A percentile compares a stretch with the other conserved stretches of the same genome.
These are phyloP conservation scores for Pythium myriotylum DNA, from an alignment of 352 stramenopile species.

Conservation along the genomic window DNA sequence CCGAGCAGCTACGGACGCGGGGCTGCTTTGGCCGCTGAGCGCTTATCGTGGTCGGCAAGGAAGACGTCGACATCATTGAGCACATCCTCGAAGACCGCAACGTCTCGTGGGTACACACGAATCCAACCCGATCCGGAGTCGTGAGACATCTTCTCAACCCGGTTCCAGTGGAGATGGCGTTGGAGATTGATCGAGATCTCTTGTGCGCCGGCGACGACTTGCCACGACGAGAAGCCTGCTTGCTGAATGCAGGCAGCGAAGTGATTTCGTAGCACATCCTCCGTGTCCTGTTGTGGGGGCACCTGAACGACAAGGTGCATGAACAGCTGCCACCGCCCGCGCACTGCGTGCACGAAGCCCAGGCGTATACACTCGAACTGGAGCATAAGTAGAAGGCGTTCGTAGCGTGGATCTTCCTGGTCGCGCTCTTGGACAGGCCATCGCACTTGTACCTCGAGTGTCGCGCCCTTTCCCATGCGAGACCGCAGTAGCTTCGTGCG, in stretches of 20 bases:
- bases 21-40: conserved; percentile 26
- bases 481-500: conserved; percentile 80
- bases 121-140: conserved; percentile 86
- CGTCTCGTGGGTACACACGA: conserved; percentile 80
- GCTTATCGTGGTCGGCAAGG: conserved; percentile 53
- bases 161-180: conserved; percentile 87
- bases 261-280: conserved; percentile 58
- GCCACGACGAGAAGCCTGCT: conserved; percentile 83
- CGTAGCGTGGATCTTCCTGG: conserved; percentile 87
- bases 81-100: conserved; percentile 78
- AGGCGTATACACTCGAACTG: conserved; percentile 84
- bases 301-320: conserved; percentile 85
- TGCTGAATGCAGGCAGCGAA: conserved; percentile 83
- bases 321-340: conserved; percentile 83
- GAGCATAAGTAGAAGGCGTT: conserved; percentile 85
- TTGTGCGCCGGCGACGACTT: conserved; percentile 82
- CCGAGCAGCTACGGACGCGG: conserved; percentile 6
- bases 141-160: conserved; percentile 88
- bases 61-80: conserved; percentile 75
- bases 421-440: conserved; percentile 87
- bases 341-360: conserved; percentile 68
- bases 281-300: conserved; percentile 46
- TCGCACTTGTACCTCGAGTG: conserved; percentile 82
- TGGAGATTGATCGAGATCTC: conserved; percentile 89
- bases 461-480: conserved; percentile 83